Evolutionary conservation across 495 filamentous ascomycete species (phyloP).

Genomic region (Penicillium herquei): DNA sequence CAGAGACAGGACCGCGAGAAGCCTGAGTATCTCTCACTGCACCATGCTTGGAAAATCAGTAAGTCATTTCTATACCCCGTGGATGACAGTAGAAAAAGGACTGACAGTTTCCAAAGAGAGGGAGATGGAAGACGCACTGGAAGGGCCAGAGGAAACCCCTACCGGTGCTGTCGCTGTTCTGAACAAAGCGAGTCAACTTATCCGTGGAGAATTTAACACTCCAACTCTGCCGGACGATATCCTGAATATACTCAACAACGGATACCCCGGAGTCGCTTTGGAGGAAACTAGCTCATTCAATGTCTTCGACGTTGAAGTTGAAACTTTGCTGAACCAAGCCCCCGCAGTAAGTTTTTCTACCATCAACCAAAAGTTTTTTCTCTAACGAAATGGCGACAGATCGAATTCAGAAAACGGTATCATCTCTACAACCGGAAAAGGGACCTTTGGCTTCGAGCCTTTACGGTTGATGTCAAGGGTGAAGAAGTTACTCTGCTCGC

Average conservation of each 20-base stretch:
- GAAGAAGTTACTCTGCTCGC: background rate
- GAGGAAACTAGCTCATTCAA: background rate
- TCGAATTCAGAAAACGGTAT: slow-evolving; percentile 1
- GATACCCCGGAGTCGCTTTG: background rate
- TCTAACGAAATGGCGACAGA: background rate
- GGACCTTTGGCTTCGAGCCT: background rate
- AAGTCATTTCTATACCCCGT: background rate
- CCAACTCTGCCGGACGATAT: background rate
- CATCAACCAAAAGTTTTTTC: background rate
- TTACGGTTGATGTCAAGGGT: background rate
- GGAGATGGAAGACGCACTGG: background rate
- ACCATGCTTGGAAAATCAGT: slow-evolving; percentile 3
- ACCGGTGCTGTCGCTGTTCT: background rate
- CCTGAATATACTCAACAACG: background rate
- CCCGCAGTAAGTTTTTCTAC: background rate
- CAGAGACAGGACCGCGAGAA: background rate
- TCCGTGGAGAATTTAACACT: background rate
- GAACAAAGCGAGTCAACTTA: background rate
- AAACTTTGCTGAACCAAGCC: background rate
- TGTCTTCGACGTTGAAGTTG: slow-evolving; percentile 2
- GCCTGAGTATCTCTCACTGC: background rate
- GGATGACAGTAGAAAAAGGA: background rate
- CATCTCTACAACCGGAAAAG: background rate
- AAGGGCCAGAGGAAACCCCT: background rate
- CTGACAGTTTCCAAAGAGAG: background rate